Conservation (phyloP, 805 yeast species). For the Candida coleopterorum region DNA sequence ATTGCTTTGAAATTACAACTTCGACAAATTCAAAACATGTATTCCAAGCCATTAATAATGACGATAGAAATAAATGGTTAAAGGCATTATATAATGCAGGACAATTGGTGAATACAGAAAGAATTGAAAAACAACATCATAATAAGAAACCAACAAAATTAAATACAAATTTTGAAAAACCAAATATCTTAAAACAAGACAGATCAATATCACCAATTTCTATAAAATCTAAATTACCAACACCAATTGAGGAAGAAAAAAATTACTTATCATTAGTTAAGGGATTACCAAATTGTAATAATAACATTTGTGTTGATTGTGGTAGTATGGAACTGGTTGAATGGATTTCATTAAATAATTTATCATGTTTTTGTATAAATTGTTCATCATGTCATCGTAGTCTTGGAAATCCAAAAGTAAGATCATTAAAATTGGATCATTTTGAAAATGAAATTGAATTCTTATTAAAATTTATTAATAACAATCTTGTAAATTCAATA, state of each 20-base stretch:
- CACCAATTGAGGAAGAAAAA: conserved; percentile 14
- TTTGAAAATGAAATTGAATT: conserved; percentile 56
- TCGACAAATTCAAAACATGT: conserved; percentile 61
- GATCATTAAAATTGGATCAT: conserved; percentile 73
- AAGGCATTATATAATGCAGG: conserved; percentile 57
- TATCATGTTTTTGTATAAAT: conserved; percentile 71
- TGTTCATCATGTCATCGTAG: conserved; percentile 89
- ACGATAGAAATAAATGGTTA: conserved; percentile 68
- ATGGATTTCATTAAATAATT: conserved; percentile 78
- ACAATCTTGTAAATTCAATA: conserved; percentile 50
- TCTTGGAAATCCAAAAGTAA: conserved; percentile 67
- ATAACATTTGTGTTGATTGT: conserved; percentile 76
- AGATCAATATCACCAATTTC: conserved; percentile 29
- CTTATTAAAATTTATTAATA: conserved; percentile 50
- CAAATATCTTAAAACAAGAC: conserved; percentile 11
- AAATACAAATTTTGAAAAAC: conserved; percentile 10
- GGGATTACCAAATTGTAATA: conserved; percentile 43
- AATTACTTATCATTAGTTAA: conserved; percentile 37
- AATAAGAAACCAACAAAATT: conserved; percentile 2
- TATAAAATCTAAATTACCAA: conserved; percentile 19
- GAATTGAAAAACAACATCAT: conserved; percentile 12
- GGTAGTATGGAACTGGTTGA: conserved; percentile 61
- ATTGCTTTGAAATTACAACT: conserved; percentile 74
- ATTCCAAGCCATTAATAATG: conserved; percentile 69
- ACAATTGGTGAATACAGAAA: conserved; percentile 30